Base-by-base conservation (phyloP, 192 early-diverging fungal species). In the Pilaira anomala region DNA sequence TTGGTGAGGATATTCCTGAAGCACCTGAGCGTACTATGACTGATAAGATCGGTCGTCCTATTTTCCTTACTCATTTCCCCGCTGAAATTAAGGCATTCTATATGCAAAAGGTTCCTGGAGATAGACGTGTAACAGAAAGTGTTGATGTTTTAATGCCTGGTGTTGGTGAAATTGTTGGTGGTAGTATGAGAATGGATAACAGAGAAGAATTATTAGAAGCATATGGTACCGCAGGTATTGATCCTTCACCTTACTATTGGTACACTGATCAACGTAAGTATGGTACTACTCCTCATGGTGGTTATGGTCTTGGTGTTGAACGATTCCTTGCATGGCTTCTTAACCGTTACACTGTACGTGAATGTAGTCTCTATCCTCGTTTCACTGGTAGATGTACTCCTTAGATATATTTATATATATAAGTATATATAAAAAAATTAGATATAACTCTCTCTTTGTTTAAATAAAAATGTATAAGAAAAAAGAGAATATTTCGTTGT, bases 1-100 rank as follows among this genome's bases (percentile, higher is more conserved):
- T 96, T 79, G 98, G 98, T 58, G 96, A 99, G 62, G 98, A 99
- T 75, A 99, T 99, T 67, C 95, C 96, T 39, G 98, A 99, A 77
- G 83, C 89, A 30, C 96, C 98, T 33, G 98, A 99, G 78, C 92
- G 98, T 64, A 74, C 79, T 63, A 99, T 99, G 98, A 99, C 96
- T n/a, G 95, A 99, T 77, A 84, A 93, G 50, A 97, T 99, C 70
- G 82, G 82, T 74, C 85, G 89, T 66, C 97, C 97, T 29, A 98
- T 99, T 62, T 82, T 99, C 67, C 79, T 99, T 48, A 92, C 88
- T 74, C 87, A 88, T 48, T 99, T 99, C 88, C 97, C 97, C n/a
- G 89, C 83, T 26, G 91, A 96, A 50, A 95, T 98, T 79, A 99
- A 99, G 88, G 80, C 87, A 5, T 99, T 99, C 87, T 99, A 99